A percentile compares a stretch with the other conserved stretches of the same genome.
Evolutionary conservation across 768 basidiomycete genomes (phyloP).

Genomic region (Hemileccinum rubropunctum): DNA sequence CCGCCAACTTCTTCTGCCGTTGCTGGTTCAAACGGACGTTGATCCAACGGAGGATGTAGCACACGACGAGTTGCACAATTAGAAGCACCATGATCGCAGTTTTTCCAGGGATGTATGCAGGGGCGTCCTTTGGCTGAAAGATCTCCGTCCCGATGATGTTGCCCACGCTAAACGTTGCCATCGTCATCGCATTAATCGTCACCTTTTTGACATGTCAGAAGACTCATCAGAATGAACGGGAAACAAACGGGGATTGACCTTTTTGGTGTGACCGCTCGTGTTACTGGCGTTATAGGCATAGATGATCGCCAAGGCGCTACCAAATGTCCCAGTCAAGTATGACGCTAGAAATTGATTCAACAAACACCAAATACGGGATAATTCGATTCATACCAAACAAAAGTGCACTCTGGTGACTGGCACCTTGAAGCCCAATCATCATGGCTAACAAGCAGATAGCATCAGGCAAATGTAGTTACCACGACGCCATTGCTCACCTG

Average conservation of each 20-base stretch:
- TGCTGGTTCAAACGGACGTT: constrained; percentile 52
- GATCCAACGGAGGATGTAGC: constrained; percentile 49
- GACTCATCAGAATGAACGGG: neutral
- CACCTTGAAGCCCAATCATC: constrained; percentile 51
- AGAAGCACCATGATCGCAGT: constrained; percentile 62
- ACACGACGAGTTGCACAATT: constrained; percentile 48
- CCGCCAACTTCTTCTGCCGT: constrained; percentile 41
- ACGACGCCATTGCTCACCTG: constrained; percentile 34
- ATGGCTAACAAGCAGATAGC: constrained; percentile 33
- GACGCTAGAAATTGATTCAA: constrained; percentile 33
- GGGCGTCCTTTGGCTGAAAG: constrained; percentile 60
- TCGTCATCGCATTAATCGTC: constrained; percentile 60
- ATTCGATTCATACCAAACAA: constrained; percentile 46
- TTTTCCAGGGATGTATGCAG: constrained; percentile 64
- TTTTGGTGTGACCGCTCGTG: constrained; percentile 65
- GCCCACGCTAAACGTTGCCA: constrained; percentile 20
- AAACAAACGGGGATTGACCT: constrained; percentile 27
- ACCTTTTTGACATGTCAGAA: constrained; percentile 27
- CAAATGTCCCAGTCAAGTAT: constrained; percentile 55
- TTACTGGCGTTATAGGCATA: constrained; percentile 68
- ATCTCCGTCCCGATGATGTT: constrained; percentile 59
- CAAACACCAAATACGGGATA: neutral
- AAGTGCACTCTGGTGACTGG: constrained; percentile 47
- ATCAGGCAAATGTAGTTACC: neutral
- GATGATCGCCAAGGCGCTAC: constrained; percentile 54